Evolutionary conservation across 805 yeast species (phyloP).

Genomic region (Candida loeiensis): DNA sequence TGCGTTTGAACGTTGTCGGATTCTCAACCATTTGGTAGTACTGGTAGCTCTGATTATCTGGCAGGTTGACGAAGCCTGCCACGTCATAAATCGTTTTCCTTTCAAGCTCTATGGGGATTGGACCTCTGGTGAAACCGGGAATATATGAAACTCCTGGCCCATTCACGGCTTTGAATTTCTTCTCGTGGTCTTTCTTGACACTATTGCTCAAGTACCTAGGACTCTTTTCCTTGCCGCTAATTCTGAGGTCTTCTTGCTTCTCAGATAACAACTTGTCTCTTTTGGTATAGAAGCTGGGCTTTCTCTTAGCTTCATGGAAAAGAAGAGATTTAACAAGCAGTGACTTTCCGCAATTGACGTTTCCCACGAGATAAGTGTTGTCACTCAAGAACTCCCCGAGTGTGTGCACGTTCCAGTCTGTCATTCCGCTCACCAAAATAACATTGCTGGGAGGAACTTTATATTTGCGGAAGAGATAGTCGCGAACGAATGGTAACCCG

Average conservation of each 20-base stretch:
- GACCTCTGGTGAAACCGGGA: constrained; percentile 70
- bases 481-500: constrained; percentile 29
- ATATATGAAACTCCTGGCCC: constrained; percentile 50
- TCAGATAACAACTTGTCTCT: constrained; percentile 11
- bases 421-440: constrained; percentile 47
- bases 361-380: constrained; percentile 55
- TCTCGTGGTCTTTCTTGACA: constrained; percentile 10
- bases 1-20: constrained; percentile 21
- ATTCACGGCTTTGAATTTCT: constrained; percentile 22
- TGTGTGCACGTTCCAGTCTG: constrained; percentile 48
- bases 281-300: constrained; percentile 9
- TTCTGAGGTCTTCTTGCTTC: constrained; percentile 17
- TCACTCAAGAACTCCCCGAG: constrained; percentile 37
- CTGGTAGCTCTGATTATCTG: constrained; percentile 3
- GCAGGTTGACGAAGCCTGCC: constrained; percentile 40
- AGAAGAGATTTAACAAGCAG: constrained; percentile 50
- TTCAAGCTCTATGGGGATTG: constrained; percentile 30
- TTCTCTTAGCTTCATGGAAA: constrained; percentile 12
- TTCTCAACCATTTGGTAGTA: constrained; percentile 20
- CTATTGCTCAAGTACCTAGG: constrained; percentile 6
- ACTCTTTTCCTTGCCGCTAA: constrained; percentile 11
- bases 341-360: constrained; percentile 69
- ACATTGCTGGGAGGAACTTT: constrained; percentile 40
- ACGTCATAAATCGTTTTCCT: constrained; percentile 40
- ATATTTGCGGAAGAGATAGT: constrained; percentile 30